Percentiles rank a stretch among this genome's conserved stretches.
phyloP scores from a whole-genome alignment of 306 rosid species.

The Lupinus albus region DNA sequence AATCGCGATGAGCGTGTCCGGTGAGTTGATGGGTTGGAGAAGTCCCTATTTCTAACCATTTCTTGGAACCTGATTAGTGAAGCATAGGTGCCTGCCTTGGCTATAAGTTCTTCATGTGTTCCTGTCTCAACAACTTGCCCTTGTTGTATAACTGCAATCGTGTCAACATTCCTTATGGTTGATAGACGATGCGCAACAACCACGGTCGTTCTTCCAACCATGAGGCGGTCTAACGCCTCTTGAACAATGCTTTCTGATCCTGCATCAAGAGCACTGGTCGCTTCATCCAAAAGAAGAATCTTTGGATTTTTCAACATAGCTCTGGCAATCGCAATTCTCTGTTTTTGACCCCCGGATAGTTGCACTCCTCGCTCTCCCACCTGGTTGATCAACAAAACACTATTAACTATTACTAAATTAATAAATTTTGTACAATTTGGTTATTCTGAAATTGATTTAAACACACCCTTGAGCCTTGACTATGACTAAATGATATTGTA shows the following conservation, averaged over 20 bases:
- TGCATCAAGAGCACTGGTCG: slow-evolving; percentile 96
- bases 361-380: slow-evolving; percentile 97
- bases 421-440: not conserved
- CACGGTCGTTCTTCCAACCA: slow-evolving; percentile 93
- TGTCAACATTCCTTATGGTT: slow-evolving; percentile 86
- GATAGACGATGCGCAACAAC: slow-evolving; percentile 94
- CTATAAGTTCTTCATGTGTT: slow-evolving; percentile 83
- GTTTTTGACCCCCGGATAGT: slow-evolving; percentile 97
- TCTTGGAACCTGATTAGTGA: slow-evolving; percentile 94
- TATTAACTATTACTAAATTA: not conserved
- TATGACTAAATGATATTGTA: not conserved
- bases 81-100: slow-evolving; percentile 83
- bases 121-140: slow-evolving; percentile 96
- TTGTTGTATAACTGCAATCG: slow-evolving; percentile 91
- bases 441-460: slow-evolving; percentile 1
- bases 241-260: slow-evolving; percentile 97
- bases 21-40: slow-evolving; percentile 85
- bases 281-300: slow-evolving; percentile 94
- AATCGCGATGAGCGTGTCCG: slow-evolving; percentile 82
- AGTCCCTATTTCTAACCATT: slow-evolving; percentile 82
- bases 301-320: slow-evolving; percentile 95
- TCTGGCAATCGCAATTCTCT: slow-evolving; percentile 97
- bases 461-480: not conserved
- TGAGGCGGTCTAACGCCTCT: slow-evolving; percentile 93
- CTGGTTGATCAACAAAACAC: slow-evolving; percentile 41